Conservation (phyloP, 441 rosid species). For the Populus hybrid region DNA sequence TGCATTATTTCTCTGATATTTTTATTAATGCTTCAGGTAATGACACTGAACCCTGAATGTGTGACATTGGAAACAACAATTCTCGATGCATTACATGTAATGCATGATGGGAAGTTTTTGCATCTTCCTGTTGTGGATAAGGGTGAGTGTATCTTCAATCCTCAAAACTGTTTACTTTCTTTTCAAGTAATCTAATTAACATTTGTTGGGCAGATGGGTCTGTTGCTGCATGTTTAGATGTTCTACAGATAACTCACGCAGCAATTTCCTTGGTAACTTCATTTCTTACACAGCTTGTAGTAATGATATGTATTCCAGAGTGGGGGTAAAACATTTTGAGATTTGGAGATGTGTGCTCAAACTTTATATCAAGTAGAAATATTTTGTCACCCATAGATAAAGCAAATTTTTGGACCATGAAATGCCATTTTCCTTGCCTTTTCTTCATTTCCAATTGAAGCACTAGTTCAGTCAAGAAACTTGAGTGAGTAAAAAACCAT, state of each 20-base stretch:
- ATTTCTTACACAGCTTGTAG: constrained; percentile 11
- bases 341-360: not conserved
- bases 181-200: not conserved
- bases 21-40: constrained; percentile 46
- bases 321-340: not conserved
- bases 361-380: not conserved
- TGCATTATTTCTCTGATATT: not conserved
- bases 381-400: not conserved
- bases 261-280: constrained; percentile 75
- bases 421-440: not conserved
- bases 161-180: not conserved
- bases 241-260: constrained; percentile 80
- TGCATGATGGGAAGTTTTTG: constrained; percentile 90
- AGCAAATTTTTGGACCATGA: not conserved
- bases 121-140: constrained; percentile 89
- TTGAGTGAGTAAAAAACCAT: not conserved
- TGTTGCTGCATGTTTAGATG: constrained; percentile 72
- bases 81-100: constrained; percentile 80
- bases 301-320: not conserved
- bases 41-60: constrained; percentile 86
- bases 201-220: constrained; percentile 53
- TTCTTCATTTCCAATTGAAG: not conserved
- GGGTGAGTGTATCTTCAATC: constrained; percentile 34
- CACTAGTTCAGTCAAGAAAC: not conserved
- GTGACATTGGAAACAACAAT: constrained; percentile 70